Evolutionary conservation across 805 yeast species (phyloP), one percentile per base, ranked within the genome.

Genomic region (Metschnikowia proteae): DNA sequence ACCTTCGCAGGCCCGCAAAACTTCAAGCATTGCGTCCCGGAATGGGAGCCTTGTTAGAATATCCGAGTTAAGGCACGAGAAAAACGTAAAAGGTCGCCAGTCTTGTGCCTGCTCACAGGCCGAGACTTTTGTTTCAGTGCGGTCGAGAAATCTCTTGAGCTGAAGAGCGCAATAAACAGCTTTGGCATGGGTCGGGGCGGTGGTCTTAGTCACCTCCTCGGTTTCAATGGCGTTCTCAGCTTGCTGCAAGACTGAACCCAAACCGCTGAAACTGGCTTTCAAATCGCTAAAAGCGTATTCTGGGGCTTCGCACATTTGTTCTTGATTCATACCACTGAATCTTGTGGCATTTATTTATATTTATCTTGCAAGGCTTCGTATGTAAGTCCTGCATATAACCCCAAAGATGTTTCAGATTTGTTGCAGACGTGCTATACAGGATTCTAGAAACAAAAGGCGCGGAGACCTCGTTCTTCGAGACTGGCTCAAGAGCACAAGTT

Each of bases 361-460:
- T 23, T 22, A 29, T 39, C 39, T 13, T 38, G 31, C 41, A 38
- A 28, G 26, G 11, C 7, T 7, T 26, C 7, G 4, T 26, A 13
- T 26, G 22, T 9, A 6, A n/a, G n/a, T 8, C 10, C 28, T 30
- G 43, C 29, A 31, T 40, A 23, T 10, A 39, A 2, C n/a, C 1
- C 7, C 7, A 23, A 10, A 7, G 11, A 9, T 36, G 54, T 51
- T 51, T 51, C 54, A 51, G 47, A 40, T 44, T 43, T 50, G 58
- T 48, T 52, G 55, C 58, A 54, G 46, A 47, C 42, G 8, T 42
- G 49, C 46, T 46, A 51, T 43, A 48, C 54, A 45, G 47, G 43
- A 43, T 45, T 35, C 17, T 17, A 17, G 17, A 17, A 17, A 17
- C 17, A 17, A 17, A 17, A 17, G 17, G 17, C 17, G 17, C 17